phyloP scores from a whole-genome alignment of 2,329 filamentous ascomycete genomes.

The Cladosporium colombiae region DNA sequence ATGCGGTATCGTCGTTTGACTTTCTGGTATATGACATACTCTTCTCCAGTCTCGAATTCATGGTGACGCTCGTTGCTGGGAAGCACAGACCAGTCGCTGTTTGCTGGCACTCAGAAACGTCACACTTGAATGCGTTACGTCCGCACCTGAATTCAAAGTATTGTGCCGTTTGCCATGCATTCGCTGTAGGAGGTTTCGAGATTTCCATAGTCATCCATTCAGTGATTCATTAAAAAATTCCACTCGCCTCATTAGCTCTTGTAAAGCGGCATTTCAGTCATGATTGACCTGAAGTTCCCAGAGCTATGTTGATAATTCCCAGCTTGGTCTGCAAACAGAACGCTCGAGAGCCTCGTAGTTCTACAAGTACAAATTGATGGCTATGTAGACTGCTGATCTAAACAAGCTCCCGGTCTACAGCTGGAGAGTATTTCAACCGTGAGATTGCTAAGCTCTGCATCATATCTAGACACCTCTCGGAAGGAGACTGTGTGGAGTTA shows the following conservation, averaged over 20 bases:
- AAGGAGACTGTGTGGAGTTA: background rate
- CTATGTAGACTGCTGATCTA: too few relatives aligned
- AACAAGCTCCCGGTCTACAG: too few relatives aligned
- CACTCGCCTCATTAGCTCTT: background rate
- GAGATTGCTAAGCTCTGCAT: too few relatives aligned
- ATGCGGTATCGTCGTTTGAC: background rate
- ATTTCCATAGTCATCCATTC: background rate
- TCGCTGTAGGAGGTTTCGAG: background rate
- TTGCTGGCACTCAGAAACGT: background rate
- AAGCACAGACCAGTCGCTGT: constrained; percentile 1
- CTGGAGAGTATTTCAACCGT: background rate
- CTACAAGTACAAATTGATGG: too few relatives aligned
- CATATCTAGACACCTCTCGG: background rate
- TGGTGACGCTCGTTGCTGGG: background rate
- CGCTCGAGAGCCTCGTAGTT: too few relatives aligned
- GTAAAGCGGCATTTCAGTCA: background rate
- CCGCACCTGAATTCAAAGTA: background rate
- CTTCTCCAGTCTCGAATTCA: constrained; percentile 7
- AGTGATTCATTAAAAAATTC: background rate
- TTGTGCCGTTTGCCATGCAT: background rate
- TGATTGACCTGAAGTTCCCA: background rate
- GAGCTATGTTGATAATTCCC: background rate
- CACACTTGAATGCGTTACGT: background rate
- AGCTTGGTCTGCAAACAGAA: too few relatives aligned
- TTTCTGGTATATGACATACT: background rate